Percentiles rank a stretch among this genome's conserved stretches.
These are phyloP conservation scores for Annona cherimola DNA, from an alignment of 164 flowering plant genomes.

Conservation along the genomic window DNA sequence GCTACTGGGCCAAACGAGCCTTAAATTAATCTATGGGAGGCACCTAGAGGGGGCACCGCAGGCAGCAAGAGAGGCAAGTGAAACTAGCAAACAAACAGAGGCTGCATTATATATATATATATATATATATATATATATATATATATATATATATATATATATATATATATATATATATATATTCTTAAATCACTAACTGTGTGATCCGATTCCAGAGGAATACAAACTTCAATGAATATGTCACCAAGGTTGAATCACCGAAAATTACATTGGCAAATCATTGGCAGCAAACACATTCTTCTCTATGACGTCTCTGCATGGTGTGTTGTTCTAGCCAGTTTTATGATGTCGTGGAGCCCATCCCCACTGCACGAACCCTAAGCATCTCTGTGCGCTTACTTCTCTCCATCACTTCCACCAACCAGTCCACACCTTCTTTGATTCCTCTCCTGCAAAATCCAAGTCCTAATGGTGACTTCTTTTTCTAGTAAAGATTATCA, in stretches of 20 bases:
- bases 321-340: not conserved
- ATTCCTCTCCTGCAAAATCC: constrained; percentile 63
- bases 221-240: not conserved
- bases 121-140: no score
- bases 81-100: no score
- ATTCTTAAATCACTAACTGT: no score
- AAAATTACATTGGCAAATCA: not conserved
- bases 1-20: no score
- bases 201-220: not conserved
- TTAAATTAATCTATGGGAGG: no score
- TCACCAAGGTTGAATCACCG: not conserved
- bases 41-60: no score
- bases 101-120: no score
- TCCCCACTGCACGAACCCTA: constrained; percentile 54
- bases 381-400: constrained; percentile 83
- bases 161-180: no score
- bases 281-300: not conserved
- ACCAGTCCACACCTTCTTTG: constrained; percentile 77
- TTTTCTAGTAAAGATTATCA: no score
- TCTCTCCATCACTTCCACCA: constrained; percentile 82
- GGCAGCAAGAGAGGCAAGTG: no score
- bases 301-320: not conserved
- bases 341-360: constrained; percentile 16
- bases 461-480: not conserved
- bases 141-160: no score